These are phyloP conservation scores for Hyparrhenia diplandra DNA, from an alignment of 176 grass and related monocot genomes.

Conservation along the genomic window DNA sequence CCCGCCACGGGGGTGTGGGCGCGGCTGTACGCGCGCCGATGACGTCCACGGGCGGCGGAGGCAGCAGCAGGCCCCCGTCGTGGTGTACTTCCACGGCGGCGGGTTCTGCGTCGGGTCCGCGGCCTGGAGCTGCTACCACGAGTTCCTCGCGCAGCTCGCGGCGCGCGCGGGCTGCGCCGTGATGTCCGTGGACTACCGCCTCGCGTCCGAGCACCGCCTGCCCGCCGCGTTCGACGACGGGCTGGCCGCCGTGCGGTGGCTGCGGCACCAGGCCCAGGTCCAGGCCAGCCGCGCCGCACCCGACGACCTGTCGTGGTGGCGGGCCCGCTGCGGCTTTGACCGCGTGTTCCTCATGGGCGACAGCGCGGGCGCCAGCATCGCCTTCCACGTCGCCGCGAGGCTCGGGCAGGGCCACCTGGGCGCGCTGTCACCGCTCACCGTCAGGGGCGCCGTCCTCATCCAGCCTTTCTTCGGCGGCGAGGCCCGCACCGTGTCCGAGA, in stretches of 20 bases:
- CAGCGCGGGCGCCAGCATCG: conserved; percentile 82
- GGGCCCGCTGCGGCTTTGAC: conserved; percentile 53
- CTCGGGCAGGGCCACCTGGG: conserved; percentile 20
- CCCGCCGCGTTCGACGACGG: conserved; percentile 74
- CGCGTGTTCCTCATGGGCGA: conserved; percentile 82
- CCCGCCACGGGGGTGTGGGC: conserved; percentile 57
- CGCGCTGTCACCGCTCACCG: not conserved
- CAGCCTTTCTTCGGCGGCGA: conserved; percentile 90
- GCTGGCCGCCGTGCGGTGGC: conserved; percentile 51
- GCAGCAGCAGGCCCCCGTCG: conserved; percentile 35
- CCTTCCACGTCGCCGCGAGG: conserved; percentile 65
- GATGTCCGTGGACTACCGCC: conserved; percentile 77
- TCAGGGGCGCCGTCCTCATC: conserved; percentile 58
- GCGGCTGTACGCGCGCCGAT: conserved; percentile 66
- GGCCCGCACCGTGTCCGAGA: conserved; percentile 63
- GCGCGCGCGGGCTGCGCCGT: conserved; percentile 52
- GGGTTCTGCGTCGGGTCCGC: conserved; percentile 93
- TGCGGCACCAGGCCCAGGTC: conserved; percentile 50
- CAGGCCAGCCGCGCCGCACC: not conserved
- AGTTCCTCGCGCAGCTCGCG: conserved; percentile 61
- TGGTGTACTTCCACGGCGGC: conserved; percentile 96
- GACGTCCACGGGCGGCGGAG: not conserved
- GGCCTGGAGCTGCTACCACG: conserved; percentile 91
- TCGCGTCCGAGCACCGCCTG: conserved; percentile 76
- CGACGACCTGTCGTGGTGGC: conserved; percentile 55